These are phyloP conservation scores for Ceratocystis cubensis DNA, from an alignment of 2,329 filamentous ascomycete genomes.

Conservation along the genomic window DNA sequence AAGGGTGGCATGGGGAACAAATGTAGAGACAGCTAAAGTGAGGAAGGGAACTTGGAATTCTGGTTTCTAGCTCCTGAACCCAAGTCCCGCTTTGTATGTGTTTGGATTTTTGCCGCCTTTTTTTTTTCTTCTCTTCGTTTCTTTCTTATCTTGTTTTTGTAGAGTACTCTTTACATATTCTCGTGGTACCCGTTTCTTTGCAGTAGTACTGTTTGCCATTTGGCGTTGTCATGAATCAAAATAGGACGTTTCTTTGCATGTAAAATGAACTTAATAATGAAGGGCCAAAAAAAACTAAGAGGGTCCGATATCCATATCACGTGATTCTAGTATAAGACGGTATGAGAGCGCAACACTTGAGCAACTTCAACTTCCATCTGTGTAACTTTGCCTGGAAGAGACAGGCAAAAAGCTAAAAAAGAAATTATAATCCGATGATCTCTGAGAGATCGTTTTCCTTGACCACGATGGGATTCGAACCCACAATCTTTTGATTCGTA, in stretches of 20 bases:
- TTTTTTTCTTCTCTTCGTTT: not conserved
- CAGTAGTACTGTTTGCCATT: slow-evolving; percentile 3
- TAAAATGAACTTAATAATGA: not conserved
- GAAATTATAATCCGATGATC: not conserved
- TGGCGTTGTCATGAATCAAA: slow-evolving; percentile 3
- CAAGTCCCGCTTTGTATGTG: not conserved
- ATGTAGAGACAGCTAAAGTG: not conserved
- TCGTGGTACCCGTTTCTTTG: slow-evolving; percentile 1
- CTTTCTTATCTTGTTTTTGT: slow-evolving; percentile 1
- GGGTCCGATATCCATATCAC: not conserved
- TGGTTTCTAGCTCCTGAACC: not conserved
- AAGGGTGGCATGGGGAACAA: not conserved
- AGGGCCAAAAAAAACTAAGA: not conserved
- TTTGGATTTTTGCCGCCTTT: not conserved
- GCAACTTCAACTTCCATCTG: not conserved
- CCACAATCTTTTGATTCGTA: slow-evolving; percentile 16
- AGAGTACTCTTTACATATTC: slow-evolving; percentile 3
- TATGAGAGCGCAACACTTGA: too few species aligned
- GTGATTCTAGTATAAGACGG: not conserved
- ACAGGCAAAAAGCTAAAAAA: not conserved
- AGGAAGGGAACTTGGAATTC: not conserved
- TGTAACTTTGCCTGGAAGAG: too few species aligned
- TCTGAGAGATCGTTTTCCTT: not conserved
- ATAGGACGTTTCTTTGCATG: slow-evolving; percentile 1
- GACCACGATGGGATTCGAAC: slow-evolving; percentile 17